Conservation (phyloP, 257 asterid genomes). For the Knoxia roxburghii region DNA sequence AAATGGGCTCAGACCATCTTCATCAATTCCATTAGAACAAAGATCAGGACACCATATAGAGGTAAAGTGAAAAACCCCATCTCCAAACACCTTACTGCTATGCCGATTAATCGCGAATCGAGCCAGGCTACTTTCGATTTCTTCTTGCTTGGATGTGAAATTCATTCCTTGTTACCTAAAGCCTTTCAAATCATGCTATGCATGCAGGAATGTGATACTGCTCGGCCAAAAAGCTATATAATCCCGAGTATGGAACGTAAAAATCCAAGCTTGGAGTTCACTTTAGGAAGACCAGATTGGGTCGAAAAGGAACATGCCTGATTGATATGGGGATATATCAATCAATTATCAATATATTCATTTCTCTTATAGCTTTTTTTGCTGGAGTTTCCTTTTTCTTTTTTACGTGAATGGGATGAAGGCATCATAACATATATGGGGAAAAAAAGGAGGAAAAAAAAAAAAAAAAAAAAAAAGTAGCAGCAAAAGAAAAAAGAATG, state of each 20-base stretch:
- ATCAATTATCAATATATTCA: background rate
- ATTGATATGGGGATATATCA: constrained; percentile 10
- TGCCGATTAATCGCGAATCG: too few relatives aligned
- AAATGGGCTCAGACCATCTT: constrained; percentile 41
- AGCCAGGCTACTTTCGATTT: too few relatives aligned
- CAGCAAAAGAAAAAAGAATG: background rate
- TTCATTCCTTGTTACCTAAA: background rate
- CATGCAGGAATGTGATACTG: constrained; percentile 42
- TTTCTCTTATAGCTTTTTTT: background rate
- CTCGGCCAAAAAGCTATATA: constrained; percentile 27
- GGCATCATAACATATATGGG: constrained; percentile 9
- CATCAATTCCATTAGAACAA: constrained; percentile 48
- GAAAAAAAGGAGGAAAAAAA: background rate
- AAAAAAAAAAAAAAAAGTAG: background rate
- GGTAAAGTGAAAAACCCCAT: too few relatives aligned
- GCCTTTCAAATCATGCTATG: background rate
- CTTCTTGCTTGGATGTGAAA: too few relatives aligned
- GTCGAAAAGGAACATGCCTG: constrained; percentile 32
- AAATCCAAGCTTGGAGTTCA: constrained; percentile 49
- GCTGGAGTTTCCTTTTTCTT: constrained; percentile 7
- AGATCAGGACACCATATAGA: constrained; percentile 38
- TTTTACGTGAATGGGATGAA: constrained; percentile 9
- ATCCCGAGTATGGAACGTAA: constrained; percentile 25
- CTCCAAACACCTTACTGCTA: too few relatives aligned
- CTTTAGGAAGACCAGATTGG: constrained; percentile 50